Conservation (phyloP, 331 rosid genomes). For the Spiraea crenata region DNA sequence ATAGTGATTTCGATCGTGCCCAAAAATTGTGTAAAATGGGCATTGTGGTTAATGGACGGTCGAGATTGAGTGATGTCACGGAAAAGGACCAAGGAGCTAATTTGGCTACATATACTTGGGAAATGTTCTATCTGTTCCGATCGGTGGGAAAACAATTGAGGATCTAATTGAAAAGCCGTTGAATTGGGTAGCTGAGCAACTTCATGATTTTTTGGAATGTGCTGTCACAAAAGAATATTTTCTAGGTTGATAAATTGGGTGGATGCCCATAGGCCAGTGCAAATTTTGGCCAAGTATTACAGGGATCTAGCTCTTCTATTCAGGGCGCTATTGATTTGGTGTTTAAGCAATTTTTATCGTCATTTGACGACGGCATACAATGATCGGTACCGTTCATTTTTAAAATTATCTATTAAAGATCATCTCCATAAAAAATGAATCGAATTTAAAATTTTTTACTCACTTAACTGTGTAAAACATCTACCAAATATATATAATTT, state of each 20-base stretch:
- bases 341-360: no score
- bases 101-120: constrained; percentile 55
- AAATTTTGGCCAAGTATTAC: constrained; percentile 40
- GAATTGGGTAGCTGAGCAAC: constrained; percentile 40
- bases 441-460: no score
- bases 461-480: no score
- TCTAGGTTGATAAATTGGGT: constrained; percentile 68
- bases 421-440: no score
- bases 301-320: neutral
- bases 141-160: constrained; percentile 28
- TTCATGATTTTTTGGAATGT: constrained; percentile 35
- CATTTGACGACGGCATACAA: no score
- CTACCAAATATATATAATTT: no score
- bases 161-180: constrained; percentile 47
- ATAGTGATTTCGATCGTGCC: neutral
- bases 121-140: constrained; percentile 65
- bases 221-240: constrained; percentile 56
- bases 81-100: neutral
- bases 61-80: constrained; percentile 13
- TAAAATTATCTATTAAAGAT: no score
- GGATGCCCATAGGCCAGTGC: constrained; percentile 53
- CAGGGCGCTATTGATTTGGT: no score
- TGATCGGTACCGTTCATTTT: no score
- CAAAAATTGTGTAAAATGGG: constrained; percentile 51
- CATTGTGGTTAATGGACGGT: constrained; percentile 70